Evolutionary conservation across 306 rosid genomes (phyloP).

Genomic region (Medicago truncatula): DNA sequence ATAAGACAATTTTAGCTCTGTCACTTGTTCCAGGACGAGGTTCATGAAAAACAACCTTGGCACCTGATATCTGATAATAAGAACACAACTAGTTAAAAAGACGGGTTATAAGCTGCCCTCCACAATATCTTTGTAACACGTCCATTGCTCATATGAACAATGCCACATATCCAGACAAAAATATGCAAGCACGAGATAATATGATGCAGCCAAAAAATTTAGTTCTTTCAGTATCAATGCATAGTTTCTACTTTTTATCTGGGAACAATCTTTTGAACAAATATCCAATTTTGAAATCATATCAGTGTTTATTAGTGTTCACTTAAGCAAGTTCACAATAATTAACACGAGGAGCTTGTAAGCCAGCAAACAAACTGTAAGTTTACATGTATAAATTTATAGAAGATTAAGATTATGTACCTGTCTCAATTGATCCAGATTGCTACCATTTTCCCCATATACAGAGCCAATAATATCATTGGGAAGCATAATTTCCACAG

Average conservation of each 20-base stretch:
- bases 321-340: constrained; percentile 12
- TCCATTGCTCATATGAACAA: constrained; percentile 18
- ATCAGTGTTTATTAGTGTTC: not conserved
- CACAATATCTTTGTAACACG: constrained; percentile 21
- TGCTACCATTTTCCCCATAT: constrained; percentile 81
- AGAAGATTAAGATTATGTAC: constrained; percentile 40
- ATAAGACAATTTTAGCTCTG: constrained; percentile 67
- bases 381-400: not conserved
- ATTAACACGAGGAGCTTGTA: constrained; percentile 2
- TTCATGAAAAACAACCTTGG: constrained; percentile 71
- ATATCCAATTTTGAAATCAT: constrained; percentile 31
- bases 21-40: constrained; percentile 65
- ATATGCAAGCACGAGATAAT: not conserved
- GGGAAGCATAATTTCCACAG: constrained; percentile 82
- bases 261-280: constrained; percentile 9
- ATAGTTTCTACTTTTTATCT: constrained; percentile 26
- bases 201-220: constrained; percentile 14
- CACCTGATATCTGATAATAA: constrained; percentile 79
- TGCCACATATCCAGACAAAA: constrained; percentile 18
- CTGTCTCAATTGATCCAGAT: constrained; percentile 83
- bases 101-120: not conserved
- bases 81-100: constrained; percentile 27
- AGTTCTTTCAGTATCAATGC: constrained; percentile 28
- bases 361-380: constrained; percentile 23
- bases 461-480: constrained; percentile 69